phyloP scores from a whole-genome alignment of 2,329 filamentous ascomycete genomes.

The Nemania bipapillata region DNA sequence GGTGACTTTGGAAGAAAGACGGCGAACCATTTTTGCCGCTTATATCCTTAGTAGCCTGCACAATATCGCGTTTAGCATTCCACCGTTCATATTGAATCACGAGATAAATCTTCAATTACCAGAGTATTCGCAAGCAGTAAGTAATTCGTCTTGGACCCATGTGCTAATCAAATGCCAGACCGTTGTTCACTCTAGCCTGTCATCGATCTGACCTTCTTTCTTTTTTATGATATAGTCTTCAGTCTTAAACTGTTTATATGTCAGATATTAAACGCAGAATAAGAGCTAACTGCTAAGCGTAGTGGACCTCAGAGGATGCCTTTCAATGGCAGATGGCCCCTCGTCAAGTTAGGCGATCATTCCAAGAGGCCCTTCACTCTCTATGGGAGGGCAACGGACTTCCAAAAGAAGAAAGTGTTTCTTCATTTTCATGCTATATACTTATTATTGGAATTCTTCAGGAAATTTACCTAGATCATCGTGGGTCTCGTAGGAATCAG shows the following conservation, averaged over 20 bases:
- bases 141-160: not conserved
- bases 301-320: slow-evolving; percentile 65
- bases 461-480: slow-evolving; percentile 63
- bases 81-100: slow-evolving; percentile 65
- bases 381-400: slow-evolving; percentile 45
- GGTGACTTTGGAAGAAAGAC: slow-evolving; percentile 62
- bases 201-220: not conserved
- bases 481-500: slow-evolving; percentile 42
- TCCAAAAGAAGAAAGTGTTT: slow-evolving; percentile 51
- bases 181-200: not conserved
- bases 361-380: slow-evolving; percentile 51
- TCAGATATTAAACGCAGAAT: not conserved
- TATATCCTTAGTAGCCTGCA: slow-evolving; percentile 66
- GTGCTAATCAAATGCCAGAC: too few species aligned
- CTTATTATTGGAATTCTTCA: slow-evolving; percentile 65
- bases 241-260: not conserved
- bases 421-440: slow-evolving; percentile 64
- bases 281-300: slow-evolving; percentile 47
- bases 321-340: slow-evolving; percentile 59
- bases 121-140: slow-evolving; percentile 54
- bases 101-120: slow-evolving; percentile 66
- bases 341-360: slow-evolving; percentile 35
- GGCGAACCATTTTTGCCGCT: slow-evolving; percentile 66
- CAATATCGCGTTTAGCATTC: slow-evolving; percentile 70
- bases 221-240: not conserved